phyloP scores from a whole-genome alignment of 495 filamentous ascomycete genomes.

The Podospora sp. region DNA sequence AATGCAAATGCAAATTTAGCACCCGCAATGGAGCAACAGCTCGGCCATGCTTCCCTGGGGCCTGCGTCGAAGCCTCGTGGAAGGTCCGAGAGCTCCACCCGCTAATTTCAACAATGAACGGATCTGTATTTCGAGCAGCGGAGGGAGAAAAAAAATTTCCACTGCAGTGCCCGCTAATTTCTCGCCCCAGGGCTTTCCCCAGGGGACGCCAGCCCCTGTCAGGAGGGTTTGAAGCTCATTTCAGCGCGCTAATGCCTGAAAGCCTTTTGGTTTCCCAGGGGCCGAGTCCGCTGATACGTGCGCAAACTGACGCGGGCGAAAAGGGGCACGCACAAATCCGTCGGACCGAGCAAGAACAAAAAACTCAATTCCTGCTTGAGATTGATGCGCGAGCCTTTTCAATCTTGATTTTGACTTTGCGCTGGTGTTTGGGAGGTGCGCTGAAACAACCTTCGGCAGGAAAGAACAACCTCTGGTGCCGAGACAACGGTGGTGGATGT shows the following conservation, averaged over 20 bases:
- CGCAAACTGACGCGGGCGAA: constrained; percentile 3
- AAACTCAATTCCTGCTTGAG: background rate
- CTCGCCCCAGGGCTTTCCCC: constrained; percentile 15
- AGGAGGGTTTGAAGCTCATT: constrained; percentile 12
- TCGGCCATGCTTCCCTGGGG: constrained; percentile 7
- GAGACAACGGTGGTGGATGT: constrained; percentile 16
- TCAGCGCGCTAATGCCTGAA: constrained; percentile 19
- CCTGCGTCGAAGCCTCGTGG: constrained; percentile 34
- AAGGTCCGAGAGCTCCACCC: constrained; percentile 31
- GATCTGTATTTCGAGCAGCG: constrained; percentile 14
- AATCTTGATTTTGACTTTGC: constrained; percentile 19
- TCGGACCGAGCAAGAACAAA: constrained; percentile 1
- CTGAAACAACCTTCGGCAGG: constrained; percentile 14
- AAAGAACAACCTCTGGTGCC: constrained; percentile 4
- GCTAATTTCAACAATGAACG: constrained; percentile 29
- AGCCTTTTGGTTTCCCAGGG: constrained; percentile 13
- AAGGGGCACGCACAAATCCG: constrained; percentile 1
- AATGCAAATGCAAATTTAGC: constrained; percentile 33
- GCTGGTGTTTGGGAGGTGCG: constrained; percentile 24
- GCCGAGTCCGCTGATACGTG: constrained; percentile 17
- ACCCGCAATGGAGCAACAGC: constrained; percentile 12
- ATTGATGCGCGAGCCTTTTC: background rate
- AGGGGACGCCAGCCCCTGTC: constrained; percentile 18
- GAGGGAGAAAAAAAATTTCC: constrained; percentile 23
- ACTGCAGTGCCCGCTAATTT: constrained; percentile 20